Percentiles rank a stretch among this genome's conserved stretches.
Conservation (phyloP, 1,284 basidiomycete species). For the Pisolithus thermaeus region DNA sequence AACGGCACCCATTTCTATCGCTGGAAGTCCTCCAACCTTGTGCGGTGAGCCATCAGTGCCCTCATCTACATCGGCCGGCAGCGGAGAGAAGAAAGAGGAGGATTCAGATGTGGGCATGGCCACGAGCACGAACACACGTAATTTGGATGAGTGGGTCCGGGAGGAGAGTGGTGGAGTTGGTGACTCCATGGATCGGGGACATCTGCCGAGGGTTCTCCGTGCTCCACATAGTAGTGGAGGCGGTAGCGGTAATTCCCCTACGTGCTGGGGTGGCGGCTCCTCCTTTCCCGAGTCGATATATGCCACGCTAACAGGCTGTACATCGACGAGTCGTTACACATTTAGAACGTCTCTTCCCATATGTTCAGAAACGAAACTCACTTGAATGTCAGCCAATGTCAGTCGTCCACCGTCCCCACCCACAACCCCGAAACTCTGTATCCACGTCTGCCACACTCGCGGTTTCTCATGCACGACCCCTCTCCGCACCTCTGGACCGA, state of each 20-base stretch:
- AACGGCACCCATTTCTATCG: constrained; percentile 44
- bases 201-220: constrained; percentile 3
- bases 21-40: constrained; percentile 32
- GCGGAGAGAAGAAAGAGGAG: constrained; percentile 3
- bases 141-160: constrained; percentile 9
- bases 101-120: constrained; percentile 42
- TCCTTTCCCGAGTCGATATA: constrained; percentile 22
- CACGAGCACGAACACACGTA: constrained; percentile 45
- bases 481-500: constrained; percentile 17
- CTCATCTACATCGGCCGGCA: neutral
- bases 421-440: constrained; percentile 8
- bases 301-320: constrained; percentile 34
- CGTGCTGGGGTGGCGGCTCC: constrained; percentile 1
- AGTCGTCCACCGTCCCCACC: constrained; percentile 14
- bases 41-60: constrained; percentile 23
- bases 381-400: constrained; percentile 35
- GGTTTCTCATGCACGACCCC: constrained; percentile 46
- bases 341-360: neutral
- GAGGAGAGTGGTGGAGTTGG: constrained; percentile 9
- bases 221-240: constrained; percentile 1
- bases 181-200: constrained; percentile 9
- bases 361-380: constrained; percentile 4
- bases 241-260: constrained; percentile 5
- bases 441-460: constrained; percentile 39
- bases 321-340: neutral